Conservation (phyloP, 2,329 filamentous ascomycete species). For the Nemania abortiva region DNA sequence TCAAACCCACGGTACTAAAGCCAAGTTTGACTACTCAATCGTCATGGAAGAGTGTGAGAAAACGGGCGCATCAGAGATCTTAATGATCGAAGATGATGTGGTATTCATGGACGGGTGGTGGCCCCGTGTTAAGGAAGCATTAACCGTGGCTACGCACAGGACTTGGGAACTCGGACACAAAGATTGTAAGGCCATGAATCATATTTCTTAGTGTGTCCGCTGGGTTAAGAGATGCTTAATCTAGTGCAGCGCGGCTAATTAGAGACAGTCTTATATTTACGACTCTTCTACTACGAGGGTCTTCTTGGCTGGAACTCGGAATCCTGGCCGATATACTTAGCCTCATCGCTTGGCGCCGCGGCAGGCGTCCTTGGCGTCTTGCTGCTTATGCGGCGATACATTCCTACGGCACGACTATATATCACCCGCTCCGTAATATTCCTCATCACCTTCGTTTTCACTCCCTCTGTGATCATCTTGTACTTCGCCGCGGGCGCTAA, state of each 20-base stretch:
- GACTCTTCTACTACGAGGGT: constrained; percentile 48
- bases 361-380: constrained; percentile 9
- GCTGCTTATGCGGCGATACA: constrained; percentile 24
- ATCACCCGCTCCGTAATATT: constrained; percentile 33
- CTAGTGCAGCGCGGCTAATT: constrained; percentile 13
- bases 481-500: constrained; percentile 46
- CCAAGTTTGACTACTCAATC: constrained; percentile 45
- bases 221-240: background rate
- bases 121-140: constrained; percentile 39
- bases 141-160: constrained; percentile 37
- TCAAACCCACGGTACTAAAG: constrained; percentile 33
- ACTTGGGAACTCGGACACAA: constrained; percentile 40
- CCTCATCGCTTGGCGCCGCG: constrained; percentile 23
- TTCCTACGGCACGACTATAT: constrained; percentile 32
- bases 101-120: constrained; percentile 47
- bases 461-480: constrained; percentile 45
- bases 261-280: constrained; percentile 46
- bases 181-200: constrained; percentile 33
- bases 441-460: constrained; percentile 41
- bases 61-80: constrained; percentile 39
- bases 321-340: constrained; percentile 44
- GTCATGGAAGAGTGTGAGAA: constrained; percentile 44
- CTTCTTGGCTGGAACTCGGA: constrained; percentile 49
- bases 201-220: constrained; percentile 10
- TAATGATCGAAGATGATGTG: constrained; percentile 48